phyloP scores from a whole-genome alignment of 495 filamentous ascomycete species.

The Aspergillus egyptiacus region DNA sequence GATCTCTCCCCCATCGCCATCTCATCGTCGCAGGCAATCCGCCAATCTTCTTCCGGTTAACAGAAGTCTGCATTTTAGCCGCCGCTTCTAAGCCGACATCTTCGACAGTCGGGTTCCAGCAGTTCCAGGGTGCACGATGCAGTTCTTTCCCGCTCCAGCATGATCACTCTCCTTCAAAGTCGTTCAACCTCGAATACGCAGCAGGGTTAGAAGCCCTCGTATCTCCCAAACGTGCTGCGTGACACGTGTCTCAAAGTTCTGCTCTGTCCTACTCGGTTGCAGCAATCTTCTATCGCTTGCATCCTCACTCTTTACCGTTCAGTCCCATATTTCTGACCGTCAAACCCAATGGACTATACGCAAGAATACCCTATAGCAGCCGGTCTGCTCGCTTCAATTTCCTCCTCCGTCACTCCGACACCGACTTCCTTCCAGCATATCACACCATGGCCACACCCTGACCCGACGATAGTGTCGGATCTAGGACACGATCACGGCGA shows the following conservation, averaged over 20 bases:
- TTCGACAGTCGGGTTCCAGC: neutral
- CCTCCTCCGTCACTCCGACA: constrained; percentile 23
- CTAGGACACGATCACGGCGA: constrained; percentile 29
- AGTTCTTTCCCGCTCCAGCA: constrained; percentile 8
- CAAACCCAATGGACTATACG: constrained; percentile 16
- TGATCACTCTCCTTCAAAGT: constrained; percentile 4
- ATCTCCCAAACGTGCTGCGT: neutral
- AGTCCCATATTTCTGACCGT: constrained; percentile 1
- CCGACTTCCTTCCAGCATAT: constrained; percentile 14
- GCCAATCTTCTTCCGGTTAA: neutral
- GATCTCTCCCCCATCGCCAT: neutral
- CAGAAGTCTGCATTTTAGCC: neutral
- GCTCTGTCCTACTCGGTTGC: neutral
- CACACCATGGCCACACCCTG: constrained; percentile 12
- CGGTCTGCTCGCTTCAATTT: constrained; percentile 27
- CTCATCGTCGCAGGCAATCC: neutral
- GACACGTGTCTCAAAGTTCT: neutral
- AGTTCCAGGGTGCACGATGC: constrained; percentile 8
- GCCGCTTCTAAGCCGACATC: neutral
- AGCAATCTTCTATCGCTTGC: neutral
- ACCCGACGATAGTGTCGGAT: constrained; percentile 15
- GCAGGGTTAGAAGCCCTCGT: constrained; percentile 1
- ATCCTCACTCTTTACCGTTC: neutral
- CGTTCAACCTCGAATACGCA: neutral
- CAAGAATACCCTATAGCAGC: constrained; percentile 21